Evolutionary conservation across 2,329 filamentous ascomycete species (phyloP).

Genomic region (Colletotrichum limetticola): DNA sequence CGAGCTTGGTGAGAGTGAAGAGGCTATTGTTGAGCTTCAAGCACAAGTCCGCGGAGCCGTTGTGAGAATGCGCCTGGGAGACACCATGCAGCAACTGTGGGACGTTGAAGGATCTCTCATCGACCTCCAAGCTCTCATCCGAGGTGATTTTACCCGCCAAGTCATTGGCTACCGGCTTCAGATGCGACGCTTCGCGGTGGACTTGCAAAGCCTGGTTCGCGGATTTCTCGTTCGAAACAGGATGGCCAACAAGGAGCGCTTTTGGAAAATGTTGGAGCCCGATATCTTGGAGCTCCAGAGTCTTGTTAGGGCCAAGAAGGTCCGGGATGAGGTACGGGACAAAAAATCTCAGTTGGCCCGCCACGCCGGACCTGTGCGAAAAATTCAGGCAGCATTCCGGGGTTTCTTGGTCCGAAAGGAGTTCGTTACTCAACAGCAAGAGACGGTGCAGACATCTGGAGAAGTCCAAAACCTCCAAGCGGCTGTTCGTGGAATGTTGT

Average conservation of each 20-base stretch:
- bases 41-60: constrained; percentile 86
- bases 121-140: constrained; percentile 86
- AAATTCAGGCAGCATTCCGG: constrained; percentile 73
- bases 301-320: constrained; percentile 77
- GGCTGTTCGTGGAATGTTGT: constrained; percentile 73
- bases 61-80: constrained; percentile 78
- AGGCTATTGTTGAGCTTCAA: constrained; percentile 81
- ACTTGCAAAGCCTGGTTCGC: constrained; percentile 82
- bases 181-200: constrained; percentile 84
- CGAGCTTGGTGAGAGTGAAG: constrained; percentile 82
- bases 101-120: constrained; percentile 81
- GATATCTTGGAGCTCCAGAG: constrained; percentile 85
- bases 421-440: constrained; percentile 64
- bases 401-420: constrained; percentile 73
- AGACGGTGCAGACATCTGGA: constrained; percentile 62
- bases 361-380: constrained; percentile 71
- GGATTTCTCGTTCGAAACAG: constrained; percentile 78
- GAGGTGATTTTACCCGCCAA: constrained; percentile 88
- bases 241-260: constrained; percentile 70
- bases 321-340: constrained; percentile 67
- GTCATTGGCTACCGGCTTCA: constrained; percentile 83
- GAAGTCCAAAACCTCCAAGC: constrained; percentile 72
- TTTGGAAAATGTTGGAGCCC: constrained; percentile 76
- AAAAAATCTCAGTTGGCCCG: constrained; percentile 68
- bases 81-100: constrained; percentile 91